phyloP scores from a whole-genome alignment of 2,329 filamentous ascomycete species.

The Penicillium sp. region DNA sequence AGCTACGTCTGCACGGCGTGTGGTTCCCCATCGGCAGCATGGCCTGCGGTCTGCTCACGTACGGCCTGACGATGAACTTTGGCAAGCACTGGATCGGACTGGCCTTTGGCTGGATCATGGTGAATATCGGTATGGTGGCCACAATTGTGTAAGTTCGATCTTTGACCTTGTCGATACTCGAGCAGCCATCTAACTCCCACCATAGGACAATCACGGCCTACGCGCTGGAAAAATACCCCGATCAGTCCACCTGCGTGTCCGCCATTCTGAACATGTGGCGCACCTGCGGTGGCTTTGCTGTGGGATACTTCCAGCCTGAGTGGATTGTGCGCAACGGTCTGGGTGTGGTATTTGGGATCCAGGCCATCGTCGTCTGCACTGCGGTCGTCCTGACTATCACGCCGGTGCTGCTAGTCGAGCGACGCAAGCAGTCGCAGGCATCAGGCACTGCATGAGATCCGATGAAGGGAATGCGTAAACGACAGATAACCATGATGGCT shows the following conservation, averaged over 20 bases:
- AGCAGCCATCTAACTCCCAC: background rate
- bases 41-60: conserved; percentile 31
- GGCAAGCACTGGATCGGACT: conserved; percentile 36
- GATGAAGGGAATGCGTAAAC: background rate
- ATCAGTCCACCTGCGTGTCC: conserved; percentile 32
- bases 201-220: conserved; percentile 34
- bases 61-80: conserved; percentile 35
- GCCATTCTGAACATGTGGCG: conserved; percentile 41
- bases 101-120: conserved; percentile 38
- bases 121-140: conserved; percentile 35
- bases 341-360: conserved; percentile 33
- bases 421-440: background rate
- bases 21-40: conserved; percentile 33
- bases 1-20: conserved; percentile 36
- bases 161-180: background rate
- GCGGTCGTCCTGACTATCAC: conserved; percentile 27
- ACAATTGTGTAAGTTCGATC: conserved; percentile 30
- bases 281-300: conserved; percentile 37
- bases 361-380: conserved; percentile 29
- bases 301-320: conserved; percentile 37
- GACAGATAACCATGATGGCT: background rate
- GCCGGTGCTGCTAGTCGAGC: conserved; percentile 19
- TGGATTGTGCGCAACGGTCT: conserved; percentile 33
- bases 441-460: background rate
- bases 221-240: conserved; percentile 36